These are phyloP conservation scores for Sechiopsis laciniata DNA, from an alignment of 306 rosid genomes.

Conservation along the genomic window DNA sequence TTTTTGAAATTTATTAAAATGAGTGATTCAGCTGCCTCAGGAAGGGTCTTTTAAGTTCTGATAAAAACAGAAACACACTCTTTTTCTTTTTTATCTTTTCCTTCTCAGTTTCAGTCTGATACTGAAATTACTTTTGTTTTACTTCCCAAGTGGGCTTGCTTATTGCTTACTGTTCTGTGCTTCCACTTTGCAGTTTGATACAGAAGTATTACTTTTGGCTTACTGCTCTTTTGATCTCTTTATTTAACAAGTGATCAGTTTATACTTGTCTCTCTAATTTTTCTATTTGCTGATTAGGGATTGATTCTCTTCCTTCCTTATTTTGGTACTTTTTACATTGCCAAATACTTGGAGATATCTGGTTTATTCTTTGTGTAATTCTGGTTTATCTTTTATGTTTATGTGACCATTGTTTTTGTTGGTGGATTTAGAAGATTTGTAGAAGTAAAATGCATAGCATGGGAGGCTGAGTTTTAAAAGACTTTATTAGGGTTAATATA, in stretches of 20 bases:
- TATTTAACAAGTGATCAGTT: not conserved
- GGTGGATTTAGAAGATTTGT: not conserved
- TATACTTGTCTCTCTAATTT: not conserved
- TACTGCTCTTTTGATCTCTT: conserved; percentile 6
- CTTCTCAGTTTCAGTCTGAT: not conserved
- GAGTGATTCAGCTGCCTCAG: conserved; percentile 23
- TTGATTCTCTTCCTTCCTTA: conserved; percentile 5
- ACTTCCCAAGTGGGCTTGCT: not conserved
- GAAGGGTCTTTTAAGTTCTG: conserved; percentile 24
- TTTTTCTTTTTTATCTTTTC: conserved; percentile 19
- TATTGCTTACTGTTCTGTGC: conserved; percentile 9
- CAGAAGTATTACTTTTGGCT: conserved; percentile 10
- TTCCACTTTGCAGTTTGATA: conserved; percentile 18
- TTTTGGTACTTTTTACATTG: not conserved
- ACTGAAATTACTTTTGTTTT: conserved; percentile 18
- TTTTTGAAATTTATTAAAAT: conserved; percentile 25
- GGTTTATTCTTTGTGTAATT: not conserved
- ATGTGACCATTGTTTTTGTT: not conserved
- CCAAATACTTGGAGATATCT: not conserved
- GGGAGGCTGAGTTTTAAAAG: not conserved
- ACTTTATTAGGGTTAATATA: not conserved
- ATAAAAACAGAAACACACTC: conserved; percentile 23
- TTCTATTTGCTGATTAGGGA: not conserved
- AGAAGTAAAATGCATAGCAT: not conserved
- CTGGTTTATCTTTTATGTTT: not conserved